Evolutionary conservation across 345 rosid genomes (phyloP).

Genomic region (Syzygium grande): DNA sequence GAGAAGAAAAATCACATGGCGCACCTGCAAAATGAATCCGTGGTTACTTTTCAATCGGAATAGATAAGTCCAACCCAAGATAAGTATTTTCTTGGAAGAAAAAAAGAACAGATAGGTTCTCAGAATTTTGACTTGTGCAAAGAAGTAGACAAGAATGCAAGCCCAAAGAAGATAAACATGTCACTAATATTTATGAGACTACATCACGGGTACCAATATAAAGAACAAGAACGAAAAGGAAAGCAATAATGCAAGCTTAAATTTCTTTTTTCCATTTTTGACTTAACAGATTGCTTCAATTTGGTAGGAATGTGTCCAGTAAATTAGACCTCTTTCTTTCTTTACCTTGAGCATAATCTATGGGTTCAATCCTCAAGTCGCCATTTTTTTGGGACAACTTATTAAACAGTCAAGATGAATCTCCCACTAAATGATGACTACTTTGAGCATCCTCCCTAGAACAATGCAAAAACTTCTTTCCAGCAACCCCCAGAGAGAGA

Average conservation of each 20-base stretch:
- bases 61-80: neutral
- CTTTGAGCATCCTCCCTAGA: neutral
- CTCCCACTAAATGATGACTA: neutral
- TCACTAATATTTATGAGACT: neutral
- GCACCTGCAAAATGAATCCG: slow-evolving; percentile 37
- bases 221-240: neutral
- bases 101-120: neutral
- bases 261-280: neutral
- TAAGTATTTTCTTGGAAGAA: neutral
- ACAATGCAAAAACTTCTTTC: neutral
- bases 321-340: neutral
- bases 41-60: neutral
- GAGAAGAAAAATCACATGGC: slow-evolving; percentile 78
- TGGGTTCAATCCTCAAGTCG: neutral
- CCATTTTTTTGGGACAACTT: neutral
- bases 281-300: neutral
- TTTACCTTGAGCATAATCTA: neutral
- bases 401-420: neutral
- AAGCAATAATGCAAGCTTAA: neutral
- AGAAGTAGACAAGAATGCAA: neutral
- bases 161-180: neutral
- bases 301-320: neutral
- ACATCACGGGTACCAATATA: neutral
- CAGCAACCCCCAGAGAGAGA: neutral
- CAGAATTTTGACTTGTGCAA: neutral